phyloP scores from a whole-genome alignment of 306 rosid genomes.

The Vigna angularis region DNA sequence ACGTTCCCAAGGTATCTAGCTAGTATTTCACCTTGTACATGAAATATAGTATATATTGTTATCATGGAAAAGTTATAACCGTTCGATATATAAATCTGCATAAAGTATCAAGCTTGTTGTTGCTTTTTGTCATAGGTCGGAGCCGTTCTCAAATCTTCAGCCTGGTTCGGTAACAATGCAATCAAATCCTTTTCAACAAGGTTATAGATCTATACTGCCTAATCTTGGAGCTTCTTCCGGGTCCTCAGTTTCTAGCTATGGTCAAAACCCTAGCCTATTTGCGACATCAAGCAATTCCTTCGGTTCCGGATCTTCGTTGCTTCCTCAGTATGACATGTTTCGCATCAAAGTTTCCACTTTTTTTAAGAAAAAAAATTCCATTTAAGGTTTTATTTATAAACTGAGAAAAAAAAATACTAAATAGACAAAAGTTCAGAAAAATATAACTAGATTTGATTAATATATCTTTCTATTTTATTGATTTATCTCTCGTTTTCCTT shows the following conservation, averaged over 20 bases:
- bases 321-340: constrained; percentile 23
- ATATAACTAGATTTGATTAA: not conserved
- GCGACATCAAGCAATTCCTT: not conserved
- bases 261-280: not conserved
- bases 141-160: not conserved
- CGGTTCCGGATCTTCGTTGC: not conserved
- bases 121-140: constrained; percentile 23
- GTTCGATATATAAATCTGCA: not conserved
- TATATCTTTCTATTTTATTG: not conserved
- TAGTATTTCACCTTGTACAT: not conserved
- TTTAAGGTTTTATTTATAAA: not conserved
- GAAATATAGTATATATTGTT: not conserved
- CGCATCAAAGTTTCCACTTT: not conserved
- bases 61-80: not conserved
- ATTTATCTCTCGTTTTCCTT: no score
- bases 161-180: not conserved
- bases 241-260: constrained; percentile 12
- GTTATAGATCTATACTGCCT: not conserved
- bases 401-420: not conserved
- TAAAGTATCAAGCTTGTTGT: not conserved
- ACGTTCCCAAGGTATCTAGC: constrained; percentile 13
- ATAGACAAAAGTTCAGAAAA: not conserved
- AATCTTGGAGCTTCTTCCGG: not conserved
- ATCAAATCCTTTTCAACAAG: constrained; percentile 6
- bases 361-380: not conserved